Evolutionary conservation across 106 monocot genomes (phyloP).

Genomic region (Dendrobium catenatum): DNA sequence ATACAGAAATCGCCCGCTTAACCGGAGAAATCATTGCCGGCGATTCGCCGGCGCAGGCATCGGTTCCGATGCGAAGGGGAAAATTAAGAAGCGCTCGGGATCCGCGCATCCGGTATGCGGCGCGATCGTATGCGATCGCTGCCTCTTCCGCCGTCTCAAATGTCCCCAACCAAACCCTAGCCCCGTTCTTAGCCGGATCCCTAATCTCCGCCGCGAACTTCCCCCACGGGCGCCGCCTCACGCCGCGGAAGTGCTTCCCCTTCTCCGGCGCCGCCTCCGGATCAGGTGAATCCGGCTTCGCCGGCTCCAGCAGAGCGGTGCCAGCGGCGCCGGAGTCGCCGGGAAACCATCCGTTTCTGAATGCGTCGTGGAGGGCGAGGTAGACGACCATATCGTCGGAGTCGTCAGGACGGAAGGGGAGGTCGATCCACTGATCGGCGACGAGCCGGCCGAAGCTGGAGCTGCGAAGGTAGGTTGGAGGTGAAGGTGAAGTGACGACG

Average conservation of each 20-base stretch:
- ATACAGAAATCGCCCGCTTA: neutral
- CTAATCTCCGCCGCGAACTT: conserved; percentile 40
- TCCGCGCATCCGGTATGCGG: conserved; percentile 20
- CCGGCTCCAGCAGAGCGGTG: neutral
- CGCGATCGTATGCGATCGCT: conserved; percentile 18
- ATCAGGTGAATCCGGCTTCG: neutral
- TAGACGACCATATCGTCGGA: conserved; percentile 89
- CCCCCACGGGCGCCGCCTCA: conserved; percentile 45
- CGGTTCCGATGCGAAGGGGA: conserved; percentile 14
- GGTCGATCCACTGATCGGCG: conserved; percentile 75
- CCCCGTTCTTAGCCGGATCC: conserved; percentile 62
- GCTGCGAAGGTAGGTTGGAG: conserved; percentile 29
- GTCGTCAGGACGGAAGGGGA: conserved; percentile 77
- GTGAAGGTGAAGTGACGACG: neutral
- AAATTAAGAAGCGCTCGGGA: conserved; percentile 15
- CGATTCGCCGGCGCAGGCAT: neutral
- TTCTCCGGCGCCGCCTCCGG: neutral
- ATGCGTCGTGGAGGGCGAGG: conserved; percentile 65
- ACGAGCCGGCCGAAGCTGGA: conserved; percentile 67
- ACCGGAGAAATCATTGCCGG: neutral
- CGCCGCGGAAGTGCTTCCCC: conserved; percentile 54
- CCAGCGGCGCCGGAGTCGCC: neutral
- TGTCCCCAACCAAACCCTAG: conserved; percentile 65
- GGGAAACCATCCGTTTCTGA: conserved; percentile 61
- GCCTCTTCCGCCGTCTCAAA: conserved; percentile 26